Evolutionary conservation across 768 basidiomycete genomes (phyloP), one percentile per base, ranked within the genome.

Genomic region (Suillus fuscotomentosus): DNA sequence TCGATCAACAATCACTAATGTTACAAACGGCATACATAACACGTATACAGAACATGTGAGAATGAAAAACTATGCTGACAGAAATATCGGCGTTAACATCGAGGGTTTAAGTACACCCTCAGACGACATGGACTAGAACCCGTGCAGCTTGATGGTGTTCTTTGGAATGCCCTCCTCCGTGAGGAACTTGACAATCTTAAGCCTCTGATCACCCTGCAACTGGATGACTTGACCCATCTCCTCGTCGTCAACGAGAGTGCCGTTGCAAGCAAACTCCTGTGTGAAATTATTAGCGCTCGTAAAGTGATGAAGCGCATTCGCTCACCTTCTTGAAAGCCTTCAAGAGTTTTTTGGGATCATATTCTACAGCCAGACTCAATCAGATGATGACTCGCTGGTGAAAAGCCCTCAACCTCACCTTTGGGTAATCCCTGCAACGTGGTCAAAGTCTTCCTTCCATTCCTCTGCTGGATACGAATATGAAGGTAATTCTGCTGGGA

Each of bases 201-300:
- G 78, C 60, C 97, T 87, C 79, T 99, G 97, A 79, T 99, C 97
- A 66, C 97, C 97, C 77, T 99, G 97, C 68, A 99, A 89, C 81
- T 99, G 97, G 73, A 99, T 94, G 76, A 99, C 94, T 81, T 95
- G 86, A 63, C 97, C 97, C 82, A 94, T 88, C 81, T 95, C 94
- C 77, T 92, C 92, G 80, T 97, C 94, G 61, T 95, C 92, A 69
- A 97, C 92, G 70, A 99, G 86, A 60, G 91, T 96, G 70, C 97
- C 97, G 79, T 99, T 99, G 83, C 96, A 98, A 69, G 96, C 96
- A 70, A 98, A 97, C 83, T 97, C 94, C 94, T 96, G 69, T 13
- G 59, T 48, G 8, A 17, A 17, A 24, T 38, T 65, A 66, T 71
- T 54, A 67, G 55, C 38, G 43, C 36, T 14, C 13, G 51, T 15